Evolutionary conservation across 768 basidiomycete genomes (phyloP).

Genomic region (Phylloporus sp.): DNA sequence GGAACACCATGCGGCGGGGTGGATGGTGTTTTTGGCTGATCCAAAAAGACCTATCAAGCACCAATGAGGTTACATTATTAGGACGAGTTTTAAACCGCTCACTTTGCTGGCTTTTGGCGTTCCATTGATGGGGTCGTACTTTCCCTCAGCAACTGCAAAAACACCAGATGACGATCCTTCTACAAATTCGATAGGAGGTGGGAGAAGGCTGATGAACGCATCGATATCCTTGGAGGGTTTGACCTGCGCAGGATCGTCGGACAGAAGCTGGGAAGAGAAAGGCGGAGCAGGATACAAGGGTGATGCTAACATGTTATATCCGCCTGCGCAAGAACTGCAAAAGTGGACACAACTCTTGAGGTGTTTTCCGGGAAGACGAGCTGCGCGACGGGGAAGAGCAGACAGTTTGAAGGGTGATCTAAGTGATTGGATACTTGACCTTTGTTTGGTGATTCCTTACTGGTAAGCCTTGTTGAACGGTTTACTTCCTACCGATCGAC

Average conservation of each 20-base stretch:
- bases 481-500: too few species aligned
- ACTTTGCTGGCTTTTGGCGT: slow-evolving; percentile 55
- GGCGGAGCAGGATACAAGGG: slow-evolving; percentile 54
- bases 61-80: slow-evolving; percentile 1
- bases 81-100: slow-evolving; percentile 17
- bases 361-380: slow-evolving; percentile 6
- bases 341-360: slow-evolving; percentile 1
- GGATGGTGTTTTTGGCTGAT: slow-evolving; percentile 23
- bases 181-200: slow-evolving; percentile 77
- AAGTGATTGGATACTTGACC: too few species aligned
- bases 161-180: slow-evolving; percentile 81
- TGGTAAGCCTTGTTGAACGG: too few species aligned
- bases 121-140: slow-evolving; percentile 79
- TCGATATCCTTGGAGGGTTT: slow-evolving; percentile 69
- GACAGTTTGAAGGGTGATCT: slow-evolving; percentile 19
- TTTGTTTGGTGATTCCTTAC: background rate
- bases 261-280: slow-evolving; percentile 46
- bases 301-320: slow-evolving; percentile 59
- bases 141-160: slow-evolving; percentile 66
- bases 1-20: slow-evolving; percentile 25
- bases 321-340: slow-evolving; percentile 4
- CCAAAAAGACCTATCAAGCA: slow-evolving; percentile 10
- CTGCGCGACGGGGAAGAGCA: slow-evolving; percentile 8
- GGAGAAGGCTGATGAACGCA: slow-evolving; percentile 72
- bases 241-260: slow-evolving; percentile 54